These are phyloP conservation scores for Tillandsia leiboldiana DNA, from an alignment of 176 grass and related monocot genomes.

Conservation along the genomic window DNA sequence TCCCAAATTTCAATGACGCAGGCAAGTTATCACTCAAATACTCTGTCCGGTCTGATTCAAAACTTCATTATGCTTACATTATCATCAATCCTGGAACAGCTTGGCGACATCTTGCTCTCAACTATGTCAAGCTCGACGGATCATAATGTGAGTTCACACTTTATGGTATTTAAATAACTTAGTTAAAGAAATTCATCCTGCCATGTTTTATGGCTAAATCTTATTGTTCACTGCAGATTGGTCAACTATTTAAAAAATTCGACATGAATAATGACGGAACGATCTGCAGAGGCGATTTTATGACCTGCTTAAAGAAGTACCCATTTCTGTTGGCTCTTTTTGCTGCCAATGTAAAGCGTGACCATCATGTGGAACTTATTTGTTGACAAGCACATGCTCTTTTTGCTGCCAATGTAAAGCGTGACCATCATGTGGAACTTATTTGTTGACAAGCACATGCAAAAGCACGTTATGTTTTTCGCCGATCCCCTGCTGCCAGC, in stretches of 20 bases:
- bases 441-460: slow-evolving; percentile 17
- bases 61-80: neutral
- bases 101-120: slow-evolving; percentile 19
- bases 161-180: neutral
- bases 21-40: neutral
- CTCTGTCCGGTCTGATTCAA: neutral
- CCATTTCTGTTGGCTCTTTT: slow-evolving; percentile 75
- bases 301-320: slow-evolving; percentile 44
- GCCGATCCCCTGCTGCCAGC: too few species aligned
- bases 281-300: slow-evolving; percentile 63
- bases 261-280: slow-evolving; percentile 39
- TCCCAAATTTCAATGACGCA: slow-evolving; percentile 13
- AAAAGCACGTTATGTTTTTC: neutral
- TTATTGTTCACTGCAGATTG: slow-evolving; percentile 31
- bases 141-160: slow-evolving; percentile 17
- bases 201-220: too few species aligned
- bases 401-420: slow-evolving; percentile 42
- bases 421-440: slow-evolving; percentile 47
- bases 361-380: slow-evolving; percentile 53
- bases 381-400: slow-evolving; percentile 17
- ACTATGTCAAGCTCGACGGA: slow-evolving; percentile 8
- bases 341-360: slow-evolving; percentile 30
- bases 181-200: neutral
- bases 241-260: slow-evolving; percentile 46
- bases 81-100: slow-evolving; percentile 8